phyloP scores from a whole-genome alignment of 1,284 basidiomycete species.

The Volvariella volvacea region DNA sequence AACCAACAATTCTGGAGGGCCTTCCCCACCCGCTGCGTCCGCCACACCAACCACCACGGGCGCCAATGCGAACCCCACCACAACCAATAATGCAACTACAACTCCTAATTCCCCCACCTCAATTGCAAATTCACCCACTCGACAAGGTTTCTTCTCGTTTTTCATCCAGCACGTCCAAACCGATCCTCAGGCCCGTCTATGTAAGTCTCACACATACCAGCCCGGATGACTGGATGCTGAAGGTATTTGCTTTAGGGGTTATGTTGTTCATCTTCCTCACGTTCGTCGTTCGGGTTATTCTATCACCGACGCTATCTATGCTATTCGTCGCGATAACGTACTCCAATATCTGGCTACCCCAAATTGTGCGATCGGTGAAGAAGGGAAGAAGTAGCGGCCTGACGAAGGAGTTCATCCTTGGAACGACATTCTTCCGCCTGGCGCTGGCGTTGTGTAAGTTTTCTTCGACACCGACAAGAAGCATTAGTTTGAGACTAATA shows the following conservation, averaged over 20 bases:
- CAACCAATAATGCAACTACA: background rate
- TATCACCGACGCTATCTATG: conserved; percentile 66
- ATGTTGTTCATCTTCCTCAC: conserved; percentile 61
- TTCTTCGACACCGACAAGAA: background rate
- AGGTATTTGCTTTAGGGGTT: conserved; percentile 41
- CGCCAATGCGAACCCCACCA: background rate
- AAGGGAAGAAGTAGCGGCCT: conserved; percentile 69
- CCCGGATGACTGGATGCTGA: conserved; percentile 1
- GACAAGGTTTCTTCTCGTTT: conserved; percentile 39
- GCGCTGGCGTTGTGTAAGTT: conserved; percentile 71
- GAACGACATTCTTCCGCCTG: conserved; percentile 66
- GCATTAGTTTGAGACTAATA: background rate
- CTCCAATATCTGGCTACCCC: conserved; percentile 76
- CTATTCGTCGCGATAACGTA: conserved; percentile 69
- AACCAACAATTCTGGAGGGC: conserved; percentile 4
- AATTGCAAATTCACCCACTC: conserved; percentile 17
- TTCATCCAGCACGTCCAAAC: conserved; percentile 52
- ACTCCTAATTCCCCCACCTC: conserved; percentile 9
- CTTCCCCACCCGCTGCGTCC: background rate
- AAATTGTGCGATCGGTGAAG: conserved; percentile 73
- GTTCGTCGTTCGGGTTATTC: conserved; percentile 65
- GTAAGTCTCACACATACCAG: conserved; percentile 30
- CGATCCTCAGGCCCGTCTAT: conserved; percentile 66
- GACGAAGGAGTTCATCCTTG: conserved; percentile 67
- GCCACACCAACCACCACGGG: background rate